Evolutionary conservation across 805 yeast species (phyloP), one percentile per base, ranked within the genome.

Genomic region (Saccharomycopsis sp.): DNA sequence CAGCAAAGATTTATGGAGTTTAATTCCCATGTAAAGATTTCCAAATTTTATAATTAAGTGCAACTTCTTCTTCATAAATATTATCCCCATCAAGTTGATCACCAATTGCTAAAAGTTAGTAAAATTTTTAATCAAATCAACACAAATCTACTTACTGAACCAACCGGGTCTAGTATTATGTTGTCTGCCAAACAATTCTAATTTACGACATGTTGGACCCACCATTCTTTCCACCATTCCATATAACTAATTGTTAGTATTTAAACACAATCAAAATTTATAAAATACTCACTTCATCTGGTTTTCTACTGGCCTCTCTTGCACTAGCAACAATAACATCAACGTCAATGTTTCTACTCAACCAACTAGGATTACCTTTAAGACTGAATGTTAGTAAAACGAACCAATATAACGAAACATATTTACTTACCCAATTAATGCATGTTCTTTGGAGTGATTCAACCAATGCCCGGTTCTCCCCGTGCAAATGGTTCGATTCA

Each of bases 391-490:
- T n/a, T n/a, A n/a, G n/a, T n/a, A n/a, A n/a, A n/a, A n/a, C n/a
- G n/a, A n/a, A n/a, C n/a, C n/a, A n/a, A n/a, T n/a, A n/a, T n/a
- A n/a, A n/a, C n/a, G n/a, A n/a, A n/a, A n/a, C n/a, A n/a, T n/a
- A n/a, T n/a, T n/a, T n/a, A n/a, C n/a, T n/a, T n/a, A n/a, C n/a
- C n/a, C 97, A 6, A 89, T 82, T 3, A 88, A 59, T 33, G 86
- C 63, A 56, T 88, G 96, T 57, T 88, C 97, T 52, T 88, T 88
- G 0, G 95, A 82, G 59, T 88, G 97, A 55, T 88, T 88, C 39
- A 88, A 66, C 97, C 97, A 88, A 57, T 88, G 97, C 0, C 97
- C 97, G 0, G 97, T 88, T 48, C 96, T 64, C 1, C 97, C 97
- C 0, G 97, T 89, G 45, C 94, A 87, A 32, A 88, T 87, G 0